phyloP scores from a whole-genome alignment of 371 early-diverging fungal species.

The Rhizopus stolonifer region DNA sequence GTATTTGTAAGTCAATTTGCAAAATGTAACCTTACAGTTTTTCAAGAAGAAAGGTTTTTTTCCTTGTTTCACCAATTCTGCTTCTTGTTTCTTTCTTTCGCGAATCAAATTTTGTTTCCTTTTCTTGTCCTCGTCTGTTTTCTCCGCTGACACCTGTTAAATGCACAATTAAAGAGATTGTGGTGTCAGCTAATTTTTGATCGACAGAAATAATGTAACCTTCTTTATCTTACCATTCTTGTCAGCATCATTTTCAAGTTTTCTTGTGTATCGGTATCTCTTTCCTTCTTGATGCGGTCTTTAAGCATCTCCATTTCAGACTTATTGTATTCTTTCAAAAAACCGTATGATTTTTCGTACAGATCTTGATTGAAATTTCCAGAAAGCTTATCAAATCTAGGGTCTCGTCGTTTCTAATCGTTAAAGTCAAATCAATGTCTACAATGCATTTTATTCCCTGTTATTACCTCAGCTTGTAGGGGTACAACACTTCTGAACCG shows the following conservation, averaged over 20 bases:
- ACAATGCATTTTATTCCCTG: slow-evolving; percentile 1
- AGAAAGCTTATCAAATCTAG: slow-evolving; percentile 82
- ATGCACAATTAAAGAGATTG: background rate
- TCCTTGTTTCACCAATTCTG: slow-evolving; percentile 75
- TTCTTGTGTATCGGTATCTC: slow-evolving; percentile 55
- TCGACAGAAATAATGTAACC: background rate
- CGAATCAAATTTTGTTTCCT: slow-evolving; percentile 65
- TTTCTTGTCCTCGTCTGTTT: slow-evolving; percentile 51
- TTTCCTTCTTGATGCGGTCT: slow-evolving; percentile 61
- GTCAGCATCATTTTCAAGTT: slow-evolving; percentile 45
- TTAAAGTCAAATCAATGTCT: background rate
- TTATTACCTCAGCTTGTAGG: slow-evolving; percentile 46
- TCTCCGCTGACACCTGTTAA: slow-evolving; percentile 35
- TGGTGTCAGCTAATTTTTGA: no score
- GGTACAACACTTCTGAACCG: slow-evolving; percentile 78
- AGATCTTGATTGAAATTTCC: slow-evolving; percentile 86
- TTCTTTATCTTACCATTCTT: slow-evolving; percentile 51
- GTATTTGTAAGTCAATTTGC: no score
- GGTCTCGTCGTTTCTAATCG: slow-evolving; percentile 74
- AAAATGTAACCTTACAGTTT: slow-evolving; percentile 70
- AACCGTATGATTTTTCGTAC: slow-evolving; percentile 83
- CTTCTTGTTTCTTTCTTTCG: slow-evolving; percentile 79
- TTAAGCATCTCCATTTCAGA: slow-evolving; percentile 70
- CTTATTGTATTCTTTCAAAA: slow-evolving; percentile 73
- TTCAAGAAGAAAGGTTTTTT: slow-evolving; percentile 91